Evolutionary conservation across 176 grass and related monocot species (phyloP).

Genomic region (Rhynchospora tenuis): DNA sequence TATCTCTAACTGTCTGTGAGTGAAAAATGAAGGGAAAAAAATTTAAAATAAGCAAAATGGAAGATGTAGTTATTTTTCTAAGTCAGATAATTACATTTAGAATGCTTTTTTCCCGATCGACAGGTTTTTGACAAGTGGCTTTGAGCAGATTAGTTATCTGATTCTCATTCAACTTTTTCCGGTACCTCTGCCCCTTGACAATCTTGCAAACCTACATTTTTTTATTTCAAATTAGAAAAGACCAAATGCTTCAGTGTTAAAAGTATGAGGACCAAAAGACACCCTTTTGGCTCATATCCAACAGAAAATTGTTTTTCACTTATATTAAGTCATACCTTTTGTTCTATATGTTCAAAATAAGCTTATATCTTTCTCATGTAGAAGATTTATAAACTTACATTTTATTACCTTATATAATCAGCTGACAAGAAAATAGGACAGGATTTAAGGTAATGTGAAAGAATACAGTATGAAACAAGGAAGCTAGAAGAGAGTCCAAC

Average conservation of each 20-base stretch:
- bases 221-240: not conserved
- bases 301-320: not conserved
- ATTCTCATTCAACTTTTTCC: constrained; percentile 35
- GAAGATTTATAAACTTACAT: not conserved
- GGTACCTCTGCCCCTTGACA: constrained; percentile 51
- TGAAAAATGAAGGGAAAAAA: constrained; percentile 7
- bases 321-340: not conserved
- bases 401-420: not conserved
- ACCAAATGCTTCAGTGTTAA: not conserved
- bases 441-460: not conserved
- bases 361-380: not conserved
- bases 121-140: constrained; percentile 28
- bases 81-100: constrained; percentile 22
- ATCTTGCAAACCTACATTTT: not conserved
- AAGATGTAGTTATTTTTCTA: not conserved
- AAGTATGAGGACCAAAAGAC: not conserved
- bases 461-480: not conserved
- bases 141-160: constrained; percentile 34
- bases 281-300: not conserved
- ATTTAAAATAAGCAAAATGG: not conserved
- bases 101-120: constrained; percentile 24
- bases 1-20: constrained; percentile 37
- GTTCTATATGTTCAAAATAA: not conserved
- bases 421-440: not conserved
- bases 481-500: not conserved